These are phyloP conservation scores for Pseudogymnoascus sp. DNA, from an alignment of 2,329 filamentous ascomycete genomes.

Conservation along the genomic window DNA sequence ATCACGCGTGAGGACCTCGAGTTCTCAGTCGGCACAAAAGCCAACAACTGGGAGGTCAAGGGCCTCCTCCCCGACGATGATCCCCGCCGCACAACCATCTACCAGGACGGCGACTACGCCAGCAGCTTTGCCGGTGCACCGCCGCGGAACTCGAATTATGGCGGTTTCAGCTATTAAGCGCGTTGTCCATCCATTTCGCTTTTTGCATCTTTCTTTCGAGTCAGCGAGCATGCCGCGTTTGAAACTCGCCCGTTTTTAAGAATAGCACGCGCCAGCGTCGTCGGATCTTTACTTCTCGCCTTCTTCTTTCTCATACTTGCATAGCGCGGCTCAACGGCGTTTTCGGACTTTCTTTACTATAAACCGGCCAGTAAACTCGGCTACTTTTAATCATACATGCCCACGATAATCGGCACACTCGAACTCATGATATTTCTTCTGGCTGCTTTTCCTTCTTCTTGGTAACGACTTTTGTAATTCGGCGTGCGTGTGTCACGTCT, in stretches of 20 bases:
- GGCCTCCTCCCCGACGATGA: slow-evolving; percentile 55
- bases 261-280: neutral
- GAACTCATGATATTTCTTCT: neutral
- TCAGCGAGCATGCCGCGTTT: neutral
- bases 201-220: neutral
- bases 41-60: slow-evolving; percentile 98
- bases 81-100: slow-evolving; percentile 25
- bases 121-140: slow-evolving; percentile 19
- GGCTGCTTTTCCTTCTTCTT: neutral
- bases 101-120: slow-evolving; percentile 27
- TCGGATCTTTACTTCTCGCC: slow-evolving; percentile 1
- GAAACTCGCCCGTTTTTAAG: neutral
- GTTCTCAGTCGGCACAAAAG: slow-evolving; percentile 90
- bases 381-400: neutral
- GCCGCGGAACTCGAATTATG: slow-evolving; percentile 28
- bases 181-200: neutral
- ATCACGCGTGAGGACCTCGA: slow-evolving; percentile 98
- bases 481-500: neutral
- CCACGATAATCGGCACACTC: neutral
- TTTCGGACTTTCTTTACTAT: neutral
- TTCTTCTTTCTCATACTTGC: slow-evolving; percentile 7
- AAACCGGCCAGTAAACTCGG: neutral
- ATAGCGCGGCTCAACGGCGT: slow-evolving; percentile 6
- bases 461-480: slow-evolving; percentile 1
- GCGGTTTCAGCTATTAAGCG: slow-evolving; percentile 25